phyloP scores from a whole-genome alignment of 257 asterid genomes.

The Sherardia arvensis region DNA sequence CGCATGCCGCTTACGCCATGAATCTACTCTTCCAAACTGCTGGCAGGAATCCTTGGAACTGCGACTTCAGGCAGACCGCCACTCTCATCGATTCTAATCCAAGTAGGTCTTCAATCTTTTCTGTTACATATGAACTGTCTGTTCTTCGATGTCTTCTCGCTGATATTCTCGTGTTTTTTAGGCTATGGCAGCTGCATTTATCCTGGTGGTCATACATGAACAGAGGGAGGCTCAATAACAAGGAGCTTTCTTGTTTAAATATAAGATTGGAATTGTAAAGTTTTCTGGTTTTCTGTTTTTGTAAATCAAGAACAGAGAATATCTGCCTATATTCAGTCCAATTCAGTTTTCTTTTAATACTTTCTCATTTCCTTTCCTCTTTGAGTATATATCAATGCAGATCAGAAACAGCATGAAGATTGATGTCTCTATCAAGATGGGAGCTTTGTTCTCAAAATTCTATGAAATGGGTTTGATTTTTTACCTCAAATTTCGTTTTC shows the following conservation, averaged over 20 bases:
- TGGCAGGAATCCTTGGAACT: conserved; percentile 70
- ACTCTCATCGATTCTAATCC: conserved; percentile 48
- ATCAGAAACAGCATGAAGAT: too few species aligned
- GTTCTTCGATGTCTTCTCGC: neutral
- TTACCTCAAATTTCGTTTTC: too few species aligned
- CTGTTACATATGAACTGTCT: neutral
- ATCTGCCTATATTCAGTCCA: neutral
- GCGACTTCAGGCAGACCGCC: conserved; percentile 68
- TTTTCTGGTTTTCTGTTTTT: neutral
- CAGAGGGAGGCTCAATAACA: conserved; percentile 4
- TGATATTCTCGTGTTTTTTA: conserved; percentile 17
- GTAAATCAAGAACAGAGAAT: neutral
- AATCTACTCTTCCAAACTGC: conserved; percentile 71
- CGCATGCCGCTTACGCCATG: conserved; percentile 81
- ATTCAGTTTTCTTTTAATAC: too few species aligned
- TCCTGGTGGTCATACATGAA: conserved; percentile 37
- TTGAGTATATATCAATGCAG: too few species aligned
- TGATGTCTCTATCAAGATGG: too few species aligned
- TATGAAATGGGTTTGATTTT: too few species aligned
- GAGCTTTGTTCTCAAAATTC: too few species aligned
- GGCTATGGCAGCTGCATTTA: conserved; percentile 64
- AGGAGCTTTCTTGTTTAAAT: neutral
- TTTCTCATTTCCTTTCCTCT: neutral
- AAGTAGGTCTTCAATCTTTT: conserved; percentile 32
- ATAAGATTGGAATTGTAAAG: conserved; percentile 10